Evolutionary conservation across 2,329 filamentous ascomycete genomes (phyloP).

Genomic region (Penicillium aurantiogriseum): DNA sequence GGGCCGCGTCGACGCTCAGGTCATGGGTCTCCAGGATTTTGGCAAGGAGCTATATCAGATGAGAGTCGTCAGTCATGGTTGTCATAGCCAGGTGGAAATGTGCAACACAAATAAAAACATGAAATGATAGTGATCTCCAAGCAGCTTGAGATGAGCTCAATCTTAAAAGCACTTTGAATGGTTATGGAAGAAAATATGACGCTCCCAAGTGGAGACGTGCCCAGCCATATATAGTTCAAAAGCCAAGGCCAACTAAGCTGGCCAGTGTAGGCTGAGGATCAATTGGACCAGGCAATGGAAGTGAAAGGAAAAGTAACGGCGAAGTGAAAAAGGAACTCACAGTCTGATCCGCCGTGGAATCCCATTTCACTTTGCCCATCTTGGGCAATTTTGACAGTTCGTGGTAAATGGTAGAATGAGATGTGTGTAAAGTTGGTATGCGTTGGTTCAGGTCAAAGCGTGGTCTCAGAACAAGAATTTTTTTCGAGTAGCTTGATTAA

Average conservation of each 20-base stretch:
- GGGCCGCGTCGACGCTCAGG: not conserved
- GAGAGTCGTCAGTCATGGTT: not conserved
- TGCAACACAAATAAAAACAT: not conserved
- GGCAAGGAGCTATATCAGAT: not conserved
- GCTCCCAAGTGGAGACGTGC: not conserved
- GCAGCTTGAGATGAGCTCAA: not conserved
- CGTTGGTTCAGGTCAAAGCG: no score
- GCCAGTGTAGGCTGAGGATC: not conserved
- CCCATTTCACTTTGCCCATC: not conserved
- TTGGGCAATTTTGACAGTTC: not conserved
- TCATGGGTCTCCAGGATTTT: not conserved
- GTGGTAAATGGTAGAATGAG: not conserved
- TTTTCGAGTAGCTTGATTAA: no score
- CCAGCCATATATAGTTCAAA: not conserved
- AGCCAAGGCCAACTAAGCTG: not conserved
- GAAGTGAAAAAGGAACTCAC: not conserved
- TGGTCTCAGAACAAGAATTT: not conserved
- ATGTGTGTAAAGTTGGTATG: not conserved
- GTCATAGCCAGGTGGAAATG: not conserved
- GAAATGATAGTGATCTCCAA: not conserved
- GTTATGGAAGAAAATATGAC: not conserved
- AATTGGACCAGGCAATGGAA: not conserved
- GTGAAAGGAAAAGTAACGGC: not conserved
- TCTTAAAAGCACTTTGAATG: not conserved
- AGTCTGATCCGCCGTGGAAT: not conserved